These are phyloP conservation scores for Nicotiana sylvestris DNA, from an alignment of 257 asterid species.

Conservation along the genomic window DNA sequence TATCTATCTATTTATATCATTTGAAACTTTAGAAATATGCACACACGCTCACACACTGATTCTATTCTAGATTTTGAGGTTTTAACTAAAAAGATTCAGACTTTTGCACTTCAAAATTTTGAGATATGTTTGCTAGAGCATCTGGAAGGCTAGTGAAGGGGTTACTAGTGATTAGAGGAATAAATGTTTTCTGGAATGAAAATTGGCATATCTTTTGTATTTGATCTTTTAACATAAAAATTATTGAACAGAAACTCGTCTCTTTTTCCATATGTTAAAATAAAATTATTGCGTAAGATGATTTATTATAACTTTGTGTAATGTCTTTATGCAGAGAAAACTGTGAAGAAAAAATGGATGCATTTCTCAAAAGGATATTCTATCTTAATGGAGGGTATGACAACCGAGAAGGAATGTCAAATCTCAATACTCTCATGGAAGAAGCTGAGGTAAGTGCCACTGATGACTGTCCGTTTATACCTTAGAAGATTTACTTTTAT, in stretches of 20 bases:
- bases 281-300: neutral
- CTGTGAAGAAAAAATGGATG: slow-evolving; percentile 37
- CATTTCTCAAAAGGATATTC: slow-evolving; percentile 38
- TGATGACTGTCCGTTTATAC: neutral
- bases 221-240: neutral
- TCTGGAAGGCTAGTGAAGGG: neutral
- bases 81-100: neutral
- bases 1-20: neutral
- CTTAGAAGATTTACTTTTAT: neutral
- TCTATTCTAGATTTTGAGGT: slow-evolving; percentile 1
- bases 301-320: neutral
- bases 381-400: slow-evolving; percentile 43
- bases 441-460: slow-evolving; percentile 34
- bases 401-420: slow-evolving; percentile 46
- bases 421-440: slow-evolving; percentile 41
- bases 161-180: neutral
- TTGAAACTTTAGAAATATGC: neutral
- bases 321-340: slow-evolving; percentile 32
- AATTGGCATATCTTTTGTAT: neutral
- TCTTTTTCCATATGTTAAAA: neutral
- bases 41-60: neutral
- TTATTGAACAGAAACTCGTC: neutral
- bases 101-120: slow-evolving; percentile 1
- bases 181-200: neutral
- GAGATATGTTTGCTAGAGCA: neutral